Base-by-base conservation (phyloP, 2,329 filamentous ascomycete genomes). In the Juglanconis sp. region DNA sequence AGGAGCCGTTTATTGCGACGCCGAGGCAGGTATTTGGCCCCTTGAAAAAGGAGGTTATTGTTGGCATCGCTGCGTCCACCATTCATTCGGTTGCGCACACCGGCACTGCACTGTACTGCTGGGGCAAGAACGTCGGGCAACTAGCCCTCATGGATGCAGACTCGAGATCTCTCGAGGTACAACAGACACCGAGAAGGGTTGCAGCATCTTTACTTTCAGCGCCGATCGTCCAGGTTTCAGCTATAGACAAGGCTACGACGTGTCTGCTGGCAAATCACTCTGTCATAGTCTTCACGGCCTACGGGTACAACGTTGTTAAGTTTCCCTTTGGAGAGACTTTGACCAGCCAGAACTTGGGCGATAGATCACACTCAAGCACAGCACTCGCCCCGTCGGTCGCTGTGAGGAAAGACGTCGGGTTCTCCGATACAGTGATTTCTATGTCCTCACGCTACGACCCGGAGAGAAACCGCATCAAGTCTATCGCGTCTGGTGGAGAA, bases 71-170 rank as follows among this genome's bases (percentile, higher is more conserved):
- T 2, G 94, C 95, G 6, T 98, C 95, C 1, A 82, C 91, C 0
- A 87, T 96, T 44, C 95, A 99, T 74, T 98, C 95, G 0, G 93
- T 96, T 3, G 91, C 92, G 0, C 90, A 95, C 69, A 97, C 92
- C 0, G 81, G 84, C 1, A 85, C 86, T 0, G 91, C 91, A 1
- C 77, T 99, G 1, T 99, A 91, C 71, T 96, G 92, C 2, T 99
- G 96, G 81, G 95, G 95, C 30, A 96, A 95, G 68, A 99, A 98
- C 68, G 87, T 92, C 67, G 95, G 95, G 1, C 95, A 99, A 72
- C 83, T 99, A 51, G 95, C 92, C 5, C 82, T 99, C 56, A 92
- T 97, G 77, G 95, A 97, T 72, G 94, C 95, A 0, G 94, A 98
- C 74, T 96, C 95, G 32, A 87, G 93, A 50, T 97, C 92, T 0